Evolutionary conservation across 2,329 filamentous ascomycete species (phyloP).

Genomic region (Aspergillus tanneri): DNA sequence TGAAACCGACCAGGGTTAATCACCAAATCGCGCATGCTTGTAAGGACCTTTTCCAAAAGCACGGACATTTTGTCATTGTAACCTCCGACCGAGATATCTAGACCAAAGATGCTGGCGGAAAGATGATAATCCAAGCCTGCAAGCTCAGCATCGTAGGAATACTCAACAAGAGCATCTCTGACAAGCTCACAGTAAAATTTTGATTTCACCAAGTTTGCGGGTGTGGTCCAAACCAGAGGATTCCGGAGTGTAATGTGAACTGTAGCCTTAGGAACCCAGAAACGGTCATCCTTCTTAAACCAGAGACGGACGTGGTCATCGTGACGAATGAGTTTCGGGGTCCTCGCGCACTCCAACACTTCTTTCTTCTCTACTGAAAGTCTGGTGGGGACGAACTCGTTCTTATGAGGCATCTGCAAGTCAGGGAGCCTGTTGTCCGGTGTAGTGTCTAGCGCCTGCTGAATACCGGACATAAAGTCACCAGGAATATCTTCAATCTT

Average conservation of each 20-base stretch:
- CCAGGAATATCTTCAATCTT: conserved; percentile 74
- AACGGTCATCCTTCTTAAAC: conserved; percentile 98
- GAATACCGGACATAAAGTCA: conserved; percentile 71
- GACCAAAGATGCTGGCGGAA: conserved; percentile 66
- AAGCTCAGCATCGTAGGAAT: conserved; percentile 92
- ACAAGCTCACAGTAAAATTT: conserved; percentile 82
- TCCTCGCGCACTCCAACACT: conserved; percentile 68
- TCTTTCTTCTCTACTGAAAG: conserved; percentile 95
- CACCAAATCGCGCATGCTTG: conserved; percentile 79
- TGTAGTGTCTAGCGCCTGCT: conserved; percentile 60
- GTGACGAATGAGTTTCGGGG: conserved; percentile 80
- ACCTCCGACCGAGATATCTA: conserved; percentile 77
- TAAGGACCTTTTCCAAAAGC: conserved; percentile 81
- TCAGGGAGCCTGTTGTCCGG: conserved; percentile 62
- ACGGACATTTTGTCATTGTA: conserved; percentile 97
- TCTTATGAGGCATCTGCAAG: conserved; percentile 84
- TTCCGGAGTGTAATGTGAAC: conserved; percentile 77
- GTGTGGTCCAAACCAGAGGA: conserved; percentile 74
- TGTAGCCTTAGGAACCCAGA: conserved; percentile 96
- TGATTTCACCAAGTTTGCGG: conserved; percentile 74
- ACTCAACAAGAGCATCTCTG: conserved; percentile 83
- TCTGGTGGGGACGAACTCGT: conserved; percentile 92
- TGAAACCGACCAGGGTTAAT: conserved; percentile 85
- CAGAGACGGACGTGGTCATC: conserved; percentile 78
- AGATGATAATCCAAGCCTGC: conserved; percentile 84